Evolutionary conservation across 129 eudicot genomes (phyloP).

Genomic region (Arctium minus): DNA sequence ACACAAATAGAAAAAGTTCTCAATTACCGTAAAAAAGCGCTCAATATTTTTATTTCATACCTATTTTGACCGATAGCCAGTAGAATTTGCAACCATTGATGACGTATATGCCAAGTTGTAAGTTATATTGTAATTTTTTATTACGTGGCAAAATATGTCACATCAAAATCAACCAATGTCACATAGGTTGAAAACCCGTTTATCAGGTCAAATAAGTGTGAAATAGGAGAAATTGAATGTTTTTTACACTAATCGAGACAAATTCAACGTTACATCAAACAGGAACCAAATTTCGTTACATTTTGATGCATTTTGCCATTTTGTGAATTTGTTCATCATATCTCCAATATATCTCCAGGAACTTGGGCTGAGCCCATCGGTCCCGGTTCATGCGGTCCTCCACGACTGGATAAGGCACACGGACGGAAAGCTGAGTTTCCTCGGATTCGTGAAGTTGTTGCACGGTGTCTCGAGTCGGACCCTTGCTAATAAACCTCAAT

Average conservation of each 20-base stretch:
- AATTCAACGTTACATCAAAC: no score
- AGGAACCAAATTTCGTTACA: not conserved
- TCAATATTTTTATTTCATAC: not conserved
- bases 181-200: not conserved
- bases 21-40: not conserved
- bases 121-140: not conserved
- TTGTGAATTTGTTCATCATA: not conserved
- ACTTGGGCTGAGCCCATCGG: conserved; percentile 84
- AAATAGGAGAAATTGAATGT: not conserved
- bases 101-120: not conserved
- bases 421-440: conserved; percentile 96
- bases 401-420: conserved; percentile 97
- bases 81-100: not conserved
- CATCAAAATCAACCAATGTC: not conserved
- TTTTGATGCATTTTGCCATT: not conserved
- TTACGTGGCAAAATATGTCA: not conserved
- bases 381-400: conserved; percentile 88
- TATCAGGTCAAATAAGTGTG: not conserved
- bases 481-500: conserved; percentile 59
- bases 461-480: conserved; percentile 82
- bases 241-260: no score
- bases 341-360: conserved; percentile 48
- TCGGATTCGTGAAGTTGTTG: conserved; percentile 81
- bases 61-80: not conserved
- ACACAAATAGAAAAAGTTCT: not conserved